These are phyloP conservation scores for Pichia inconspicua DNA, from an alignment of 1,139 yeast genomes.

Conservation along the genomic window DNA sequence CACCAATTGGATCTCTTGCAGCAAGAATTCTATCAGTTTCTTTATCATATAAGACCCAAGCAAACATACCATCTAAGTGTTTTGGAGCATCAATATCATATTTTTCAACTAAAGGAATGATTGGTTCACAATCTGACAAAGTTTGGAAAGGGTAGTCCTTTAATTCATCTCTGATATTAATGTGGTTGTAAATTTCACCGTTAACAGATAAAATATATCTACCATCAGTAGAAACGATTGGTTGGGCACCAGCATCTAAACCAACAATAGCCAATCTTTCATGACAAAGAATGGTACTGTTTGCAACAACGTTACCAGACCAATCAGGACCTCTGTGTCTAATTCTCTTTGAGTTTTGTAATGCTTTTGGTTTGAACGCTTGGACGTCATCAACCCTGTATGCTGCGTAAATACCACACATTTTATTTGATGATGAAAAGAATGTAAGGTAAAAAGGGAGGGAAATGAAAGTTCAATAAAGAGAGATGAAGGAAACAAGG, in stretches of 20 bases:
- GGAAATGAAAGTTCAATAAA: background rate
- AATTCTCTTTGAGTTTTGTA: conserved; percentile 82
- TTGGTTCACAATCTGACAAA: conserved; percentile 93
- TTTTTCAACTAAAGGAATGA: conserved; percentile 83
- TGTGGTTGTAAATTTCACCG: conserved; percentile 98
- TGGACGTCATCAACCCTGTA: conserved; percentile 74
- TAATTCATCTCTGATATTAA: conserved; percentile 71
- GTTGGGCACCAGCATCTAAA: conserved; percentile 95
- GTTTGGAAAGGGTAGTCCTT: conserved; percentile 72
- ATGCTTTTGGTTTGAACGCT: conserved; percentile 76
- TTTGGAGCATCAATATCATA: conserved; percentile 88
- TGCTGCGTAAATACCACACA: conserved; percentile 98
- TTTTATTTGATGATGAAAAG: conserved; percentile 25
- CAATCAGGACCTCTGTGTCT: conserved; percentile 99
- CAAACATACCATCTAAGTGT: conserved; percentile 95
- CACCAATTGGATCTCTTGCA: conserved; percentile 97
- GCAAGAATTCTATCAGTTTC: conserved; percentile 82
- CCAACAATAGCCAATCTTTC: conserved; percentile 97
- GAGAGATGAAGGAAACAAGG: background rate
- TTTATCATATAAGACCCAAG: conserved; percentile 85
- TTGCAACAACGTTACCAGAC: conserved; percentile 81
- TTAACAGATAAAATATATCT: conserved; percentile 75
- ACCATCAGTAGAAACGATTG: conserved; percentile 76
- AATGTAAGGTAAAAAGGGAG: background rate
- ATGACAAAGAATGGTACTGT: conserved; percentile 77